Evolutionary conservation across 2,329 filamentous ascomycete species (phyloP).

Genomic region (Chrysosporium keratinophilum): DNA sequence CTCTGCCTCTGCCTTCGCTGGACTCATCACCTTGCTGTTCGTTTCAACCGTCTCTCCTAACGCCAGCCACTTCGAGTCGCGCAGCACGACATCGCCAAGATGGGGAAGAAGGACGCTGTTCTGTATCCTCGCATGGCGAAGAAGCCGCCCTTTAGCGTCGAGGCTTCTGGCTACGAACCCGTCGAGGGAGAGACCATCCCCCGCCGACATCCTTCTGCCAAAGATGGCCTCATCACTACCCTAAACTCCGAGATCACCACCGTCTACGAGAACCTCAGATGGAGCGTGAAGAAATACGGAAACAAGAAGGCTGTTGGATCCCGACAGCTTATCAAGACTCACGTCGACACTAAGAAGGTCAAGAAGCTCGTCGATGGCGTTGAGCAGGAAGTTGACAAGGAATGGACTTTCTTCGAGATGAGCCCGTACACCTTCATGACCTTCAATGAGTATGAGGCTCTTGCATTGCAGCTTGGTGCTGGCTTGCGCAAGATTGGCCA

Average conservation of each 20-base stretch:
- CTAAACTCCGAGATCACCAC: conserved; percentile 63
- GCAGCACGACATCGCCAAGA: conserved; percentile 12
- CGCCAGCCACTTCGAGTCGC: neutral
- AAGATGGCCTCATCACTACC: conserved; percentile 56
- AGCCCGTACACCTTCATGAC: conserved; percentile 64
- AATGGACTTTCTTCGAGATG: conserved; percentile 85
- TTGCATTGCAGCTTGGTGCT: conserved; percentile 57
- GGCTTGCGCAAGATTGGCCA: conserved; percentile 68
- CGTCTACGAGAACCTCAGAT: conserved; percentile 66
- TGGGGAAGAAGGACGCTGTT: conserved; percentile 24
- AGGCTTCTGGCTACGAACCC: conserved; percentile 56
- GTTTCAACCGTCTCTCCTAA: neutral
- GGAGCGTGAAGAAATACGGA: conserved; percentile 53
- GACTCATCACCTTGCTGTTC: conserved; percentile 6
- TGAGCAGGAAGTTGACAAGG: conserved; percentile 71
- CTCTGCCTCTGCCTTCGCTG: conserved; percentile 5
- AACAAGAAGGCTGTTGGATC: conserved; percentile 58
- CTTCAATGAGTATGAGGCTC: conserved; percentile 67
- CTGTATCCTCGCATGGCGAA: conserved; percentile 47
- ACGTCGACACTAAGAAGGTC: conserved; percentile 78
- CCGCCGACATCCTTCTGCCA: conserved; percentile 60
- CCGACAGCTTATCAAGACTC: conserved; percentile 63
- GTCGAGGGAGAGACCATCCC: conserved; percentile 75
- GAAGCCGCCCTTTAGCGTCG: conserved; percentile 64
- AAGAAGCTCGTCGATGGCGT: conserved; percentile 79